A percentile compares a stretch with the other conserved stretches of the same genome.
Conservation (phyloP, 805 yeast genomes). For the Danielozyma ontarioensis region DNA sequence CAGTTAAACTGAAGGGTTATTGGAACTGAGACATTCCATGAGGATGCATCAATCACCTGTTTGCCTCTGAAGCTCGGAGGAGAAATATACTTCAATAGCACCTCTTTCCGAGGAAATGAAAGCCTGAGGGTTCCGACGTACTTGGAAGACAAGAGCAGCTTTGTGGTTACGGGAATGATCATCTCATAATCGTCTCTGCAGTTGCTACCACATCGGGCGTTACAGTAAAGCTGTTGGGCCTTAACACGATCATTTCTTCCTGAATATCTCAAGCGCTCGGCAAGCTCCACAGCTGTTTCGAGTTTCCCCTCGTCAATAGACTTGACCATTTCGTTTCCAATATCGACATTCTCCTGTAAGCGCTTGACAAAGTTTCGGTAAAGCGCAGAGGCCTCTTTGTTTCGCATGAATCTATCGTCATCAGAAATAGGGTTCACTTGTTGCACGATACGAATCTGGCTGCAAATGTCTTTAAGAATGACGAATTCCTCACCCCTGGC, state of each 20-base stretch:
- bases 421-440: constrained; percentile 9
- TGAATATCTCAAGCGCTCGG: constrained; percentile 1
- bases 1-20: constrained; percentile 2
- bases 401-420: constrained; percentile 11
- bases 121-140: neutral
- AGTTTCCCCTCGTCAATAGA: constrained; percentile 2
- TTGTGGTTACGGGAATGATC: constrained; percentile 8
- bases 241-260: neutral
- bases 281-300: constrained; percentile 6
- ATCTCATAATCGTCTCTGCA: constrained; percentile 5
- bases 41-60: neutral
- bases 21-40: constrained; percentile 5
- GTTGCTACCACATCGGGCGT: no score
- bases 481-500: constrained; percentile 35
- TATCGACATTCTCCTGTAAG: constrained; percentile 23
- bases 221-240: neutral
- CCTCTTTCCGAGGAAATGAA: neutral
- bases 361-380: constrained; percentile 19
- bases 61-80: constrained; percentile 2
- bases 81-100: constrained; percentile 1
- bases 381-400: constrained; percentile 15
- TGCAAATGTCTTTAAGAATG: constrained; percentile 26
- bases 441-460: constrained; percentile 23
- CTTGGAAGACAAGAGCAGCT: neutral
- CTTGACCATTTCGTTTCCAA: constrained; percentile 16